These are phyloP conservation scores for Boechera divaricarpa DNA, from an alignment of 345 rosid species.

Conservation along the genomic window DNA sequence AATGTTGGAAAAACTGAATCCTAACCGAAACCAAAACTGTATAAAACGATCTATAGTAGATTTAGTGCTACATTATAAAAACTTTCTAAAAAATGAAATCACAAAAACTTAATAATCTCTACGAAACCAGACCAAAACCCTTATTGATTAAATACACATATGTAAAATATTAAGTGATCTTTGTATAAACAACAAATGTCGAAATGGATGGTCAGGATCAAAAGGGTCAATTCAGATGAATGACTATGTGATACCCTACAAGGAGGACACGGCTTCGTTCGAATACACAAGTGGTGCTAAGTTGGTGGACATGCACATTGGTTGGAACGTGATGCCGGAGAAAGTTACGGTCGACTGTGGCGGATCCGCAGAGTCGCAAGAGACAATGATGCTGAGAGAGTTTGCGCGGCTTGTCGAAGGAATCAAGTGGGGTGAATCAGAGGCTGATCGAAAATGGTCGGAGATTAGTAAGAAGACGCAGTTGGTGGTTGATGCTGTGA, in stretches of 20 bases:
- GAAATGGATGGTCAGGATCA: constrained; percentile 47
- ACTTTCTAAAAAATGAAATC: too few relatives aligned
- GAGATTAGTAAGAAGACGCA: constrained; percentile 72
- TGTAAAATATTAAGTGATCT: neutral
- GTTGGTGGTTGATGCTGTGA: constrained; percentile 62
- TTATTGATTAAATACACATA: neutral
- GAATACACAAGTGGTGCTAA: constrained; percentile 55
- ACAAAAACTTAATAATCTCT: too few relatives aligned
- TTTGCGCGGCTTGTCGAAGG: constrained; percentile 52
- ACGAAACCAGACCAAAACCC: neutral
- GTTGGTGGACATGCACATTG: constrained; percentile 60
- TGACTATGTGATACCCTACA: constrained; percentile 64
- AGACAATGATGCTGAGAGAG: constrained; percentile 65
- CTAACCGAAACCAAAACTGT: too few relatives aligned
- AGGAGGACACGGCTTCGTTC: constrained; percentile 58
- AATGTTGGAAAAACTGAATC: neutral
- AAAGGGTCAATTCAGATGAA: constrained; percentile 56
- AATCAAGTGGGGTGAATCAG: constrained; percentile 33
- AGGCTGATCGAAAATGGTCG: constrained; percentile 58
- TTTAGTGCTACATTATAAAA: neutral
- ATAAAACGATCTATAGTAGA: neutral
- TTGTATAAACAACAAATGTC: neutral
- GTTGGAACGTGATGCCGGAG: constrained; percentile 70
- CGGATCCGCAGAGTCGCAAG: constrained; percentile 55
- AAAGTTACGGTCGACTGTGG: constrained; percentile 42